Evolutionary conservation across 768 basidiomycete genomes (phyloP).

Genomic region (Macrolepiota albuminosa): DNA sequence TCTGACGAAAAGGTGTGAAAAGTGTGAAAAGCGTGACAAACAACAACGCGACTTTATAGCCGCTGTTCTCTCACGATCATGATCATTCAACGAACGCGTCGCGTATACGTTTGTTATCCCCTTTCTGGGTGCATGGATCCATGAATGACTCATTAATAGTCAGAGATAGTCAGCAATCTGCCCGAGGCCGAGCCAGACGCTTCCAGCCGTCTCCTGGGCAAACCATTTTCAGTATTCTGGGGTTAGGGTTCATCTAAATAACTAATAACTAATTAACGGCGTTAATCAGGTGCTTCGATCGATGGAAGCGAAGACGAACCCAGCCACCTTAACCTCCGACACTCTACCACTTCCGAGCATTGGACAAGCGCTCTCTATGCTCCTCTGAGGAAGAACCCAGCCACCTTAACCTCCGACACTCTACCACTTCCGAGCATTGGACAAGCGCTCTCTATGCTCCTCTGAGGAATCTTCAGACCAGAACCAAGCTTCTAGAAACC

Average conservation of each 20-base stretch:
- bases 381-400: neutral
- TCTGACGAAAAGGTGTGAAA: constrained; percentile 10
- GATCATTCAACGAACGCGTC: constrained; percentile 9
- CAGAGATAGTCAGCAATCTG: no score
- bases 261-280: constrained; percentile 2
- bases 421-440: constrained; percentile 1
- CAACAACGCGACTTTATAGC: constrained; percentile 25
- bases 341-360: neutral
- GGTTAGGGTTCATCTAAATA: constrained; percentile 8
- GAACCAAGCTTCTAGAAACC: constrained; percentile 10
- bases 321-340: constrained; percentile 5
- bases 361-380: constrained; percentile 5
- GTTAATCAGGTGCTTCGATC: neutral
- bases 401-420: constrained; percentile 4
- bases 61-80: constrained; percentile 2
- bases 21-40: constrained; percentile 15
- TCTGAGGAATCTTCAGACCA: neutral
- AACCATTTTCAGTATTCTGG: neutral
- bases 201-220: neutral
- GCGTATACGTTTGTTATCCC: neutral
- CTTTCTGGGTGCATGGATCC: neutral
- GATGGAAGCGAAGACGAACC: neutral
- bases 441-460: constrained; percentile 4
- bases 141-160: no score
- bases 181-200: neutral